Evolutionary conservation across 768 basidiomycete genomes (phyloP).

Genomic region (Lactifluus pinguis): DNA sequence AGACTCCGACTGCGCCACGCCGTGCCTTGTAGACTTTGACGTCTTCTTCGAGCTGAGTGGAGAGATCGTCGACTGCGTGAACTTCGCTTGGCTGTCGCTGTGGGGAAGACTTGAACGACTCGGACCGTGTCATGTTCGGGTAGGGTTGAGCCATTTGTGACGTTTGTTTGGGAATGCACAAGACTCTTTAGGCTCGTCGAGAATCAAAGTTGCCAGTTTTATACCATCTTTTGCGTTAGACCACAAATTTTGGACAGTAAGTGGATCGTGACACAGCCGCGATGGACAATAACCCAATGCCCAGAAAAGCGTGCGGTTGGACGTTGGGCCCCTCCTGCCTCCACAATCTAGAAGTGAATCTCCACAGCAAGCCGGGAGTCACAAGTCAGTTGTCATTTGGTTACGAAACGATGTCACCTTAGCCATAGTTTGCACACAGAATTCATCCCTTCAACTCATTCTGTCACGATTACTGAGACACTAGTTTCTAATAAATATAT

Average conservation of each 20-base stretch:
- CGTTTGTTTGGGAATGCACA: not conserved
- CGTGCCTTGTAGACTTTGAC: not conserved
- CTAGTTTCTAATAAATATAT: too few species aligned
- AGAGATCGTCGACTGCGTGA: not conserved
- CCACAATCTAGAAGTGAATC: too few species aligned
- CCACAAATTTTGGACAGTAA: not conserved
- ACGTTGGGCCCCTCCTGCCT: too few species aligned
- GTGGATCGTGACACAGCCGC: not conserved
- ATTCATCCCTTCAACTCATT: too few species aligned
- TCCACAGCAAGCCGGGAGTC: not conserved
- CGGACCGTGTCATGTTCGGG: not conserved
- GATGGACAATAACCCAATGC: not conserved
- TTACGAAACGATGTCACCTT: too few species aligned
- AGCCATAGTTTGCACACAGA: too few species aligned
- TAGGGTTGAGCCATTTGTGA: not conserved
- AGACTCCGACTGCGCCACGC: not conserved
- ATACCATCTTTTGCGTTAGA: not conserved
- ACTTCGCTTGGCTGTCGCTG: not conserved
- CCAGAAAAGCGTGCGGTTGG: too few species aligned
- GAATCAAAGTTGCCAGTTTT: not conserved
- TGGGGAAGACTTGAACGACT: not conserved
- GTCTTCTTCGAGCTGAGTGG: not conserved
- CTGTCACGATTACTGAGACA: too few species aligned
- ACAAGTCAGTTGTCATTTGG: too few species aligned
- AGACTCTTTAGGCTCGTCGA: not conserved